These are phyloP conservation scores for Ambrosiella beaveri DNA, from an alignment of 2,329 filamentous ascomycete species.

Conservation along the genomic window DNA sequence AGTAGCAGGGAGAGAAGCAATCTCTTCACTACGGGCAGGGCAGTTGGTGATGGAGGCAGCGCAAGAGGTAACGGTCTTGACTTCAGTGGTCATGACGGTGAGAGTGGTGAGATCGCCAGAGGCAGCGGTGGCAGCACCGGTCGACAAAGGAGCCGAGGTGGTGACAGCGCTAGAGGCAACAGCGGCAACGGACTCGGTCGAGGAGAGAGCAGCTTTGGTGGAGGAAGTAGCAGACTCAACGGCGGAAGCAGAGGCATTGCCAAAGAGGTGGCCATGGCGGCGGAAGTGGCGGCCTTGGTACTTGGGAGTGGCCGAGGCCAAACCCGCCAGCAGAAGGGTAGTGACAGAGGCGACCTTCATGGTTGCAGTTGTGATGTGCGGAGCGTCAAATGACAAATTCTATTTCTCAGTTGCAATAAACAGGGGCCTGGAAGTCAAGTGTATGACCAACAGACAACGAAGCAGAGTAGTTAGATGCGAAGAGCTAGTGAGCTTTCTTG, in stretches of 20 bases:
- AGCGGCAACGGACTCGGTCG: background rate
- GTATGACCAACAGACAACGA: background rate
- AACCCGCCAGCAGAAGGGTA: conserved; percentile 9
- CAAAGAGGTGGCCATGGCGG: background rate
- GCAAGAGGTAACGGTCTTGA: conserved; percentile 41
- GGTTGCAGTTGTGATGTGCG: background rate
- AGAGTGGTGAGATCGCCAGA: conserved; percentile 21
- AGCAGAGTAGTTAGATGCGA: background rate
- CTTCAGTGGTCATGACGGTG: conserved; percentile 35
- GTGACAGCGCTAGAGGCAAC: background rate
- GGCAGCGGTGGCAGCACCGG: conserved; percentile 13
- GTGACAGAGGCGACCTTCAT: conserved; percentile 12
- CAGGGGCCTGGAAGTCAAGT: background rate
- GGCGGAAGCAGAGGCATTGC: background rate
- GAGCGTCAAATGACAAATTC: background rate
- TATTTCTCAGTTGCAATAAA: background rate
- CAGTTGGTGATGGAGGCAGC: conserved; percentile 41
- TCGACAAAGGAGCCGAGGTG: background rate
- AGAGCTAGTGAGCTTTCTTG: background rate
- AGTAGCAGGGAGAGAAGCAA: conserved; percentile 18
- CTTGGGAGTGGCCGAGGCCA: conserved; percentile 10
- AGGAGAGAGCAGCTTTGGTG: background rate
- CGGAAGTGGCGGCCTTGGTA: conserved; percentile 10
- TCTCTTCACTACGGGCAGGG: conserved; percentile 21
- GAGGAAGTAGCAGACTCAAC: background rate